These are phyloP conservation scores for Pholiota conissans DNA, from an alignment of 768 basidiomycete species.

Conservation along the genomic window DNA sequence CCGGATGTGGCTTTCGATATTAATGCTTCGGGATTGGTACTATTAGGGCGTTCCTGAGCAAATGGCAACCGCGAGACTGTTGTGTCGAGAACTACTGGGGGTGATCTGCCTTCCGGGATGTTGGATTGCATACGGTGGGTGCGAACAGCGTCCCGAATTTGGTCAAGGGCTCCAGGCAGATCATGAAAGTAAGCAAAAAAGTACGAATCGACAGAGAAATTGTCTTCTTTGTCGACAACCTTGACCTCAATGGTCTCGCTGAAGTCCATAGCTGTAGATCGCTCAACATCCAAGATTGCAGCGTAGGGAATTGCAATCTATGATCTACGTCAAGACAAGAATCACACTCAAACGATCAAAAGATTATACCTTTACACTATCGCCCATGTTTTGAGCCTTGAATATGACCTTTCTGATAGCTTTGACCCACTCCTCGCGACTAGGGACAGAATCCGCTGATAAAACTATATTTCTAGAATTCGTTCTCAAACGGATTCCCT, in stretches of 20 bases:
- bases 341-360: background rate
- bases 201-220: constrained; percentile 80
- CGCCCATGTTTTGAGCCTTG: constrained; percentile 94
- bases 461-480: constrained; percentile 75
- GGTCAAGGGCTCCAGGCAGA: constrained; percentile 70
- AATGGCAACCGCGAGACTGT: constrained; percentile 44
- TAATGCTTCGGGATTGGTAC: constrained; percentile 32
- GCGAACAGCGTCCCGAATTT: constrained; percentile 79
- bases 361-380: constrained; percentile 78
- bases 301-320: constrained; percentile 94
- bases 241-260: constrained; percentile 96
- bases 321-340: background rate
- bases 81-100: constrained; percentile 56
- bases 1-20: constrained; percentile 38
- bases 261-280: constrained; percentile 88
- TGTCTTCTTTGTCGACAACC: constrained; percentile 81
- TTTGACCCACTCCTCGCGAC: constrained; percentile 95
- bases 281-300: constrained; percentile 84
- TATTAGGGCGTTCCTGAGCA: constrained; percentile 40
- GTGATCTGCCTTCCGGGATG: constrained; percentile 30
- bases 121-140: constrained; percentile 38
- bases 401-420: constrained; percentile 92
- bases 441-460: constrained; percentile 77
- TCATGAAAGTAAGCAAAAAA: constrained; percentile 96
- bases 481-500: constrained; percentile 80